Evolutionary conservation across 2,329 filamentous ascomycete species (phyloP).

Genomic region (Cladophialophora bantiana): DNA sequence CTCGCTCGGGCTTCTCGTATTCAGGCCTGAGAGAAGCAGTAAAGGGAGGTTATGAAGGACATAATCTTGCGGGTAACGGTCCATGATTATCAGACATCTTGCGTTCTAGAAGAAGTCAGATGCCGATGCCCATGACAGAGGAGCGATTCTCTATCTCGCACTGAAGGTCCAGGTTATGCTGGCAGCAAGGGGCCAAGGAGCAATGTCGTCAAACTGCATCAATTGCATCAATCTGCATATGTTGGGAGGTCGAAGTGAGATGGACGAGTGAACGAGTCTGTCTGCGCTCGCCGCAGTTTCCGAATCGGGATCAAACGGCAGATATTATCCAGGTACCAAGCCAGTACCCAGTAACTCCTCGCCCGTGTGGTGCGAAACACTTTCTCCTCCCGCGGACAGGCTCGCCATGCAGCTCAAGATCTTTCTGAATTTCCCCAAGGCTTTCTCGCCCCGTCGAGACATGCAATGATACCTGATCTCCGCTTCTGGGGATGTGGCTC

Average conservation of each 20-base stretch:
- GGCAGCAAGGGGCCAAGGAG: not conserved
- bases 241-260: not conserved
- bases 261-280: not conserved
- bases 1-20: constrained; percentile 48
- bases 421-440: not conserved
- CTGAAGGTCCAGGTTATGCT: not conserved
- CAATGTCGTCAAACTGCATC: not conserved
- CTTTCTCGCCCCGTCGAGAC: not conserved
- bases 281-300: not conserved
- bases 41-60: constrained; percentile 87
- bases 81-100: constrained; percentile 46
- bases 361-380: not conserved
- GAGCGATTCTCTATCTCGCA: not conserved
- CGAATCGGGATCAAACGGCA: not conserved
- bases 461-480: not conserved
- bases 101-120: constrained; percentile 14
- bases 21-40: constrained; percentile 80
- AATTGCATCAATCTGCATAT: not conserved
- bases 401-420: not conserved
- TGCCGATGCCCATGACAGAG: not conserved
- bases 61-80: constrained; percentile 67
- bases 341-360: no score
- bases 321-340: no score
- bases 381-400: no score
- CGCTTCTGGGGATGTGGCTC: not conserved